Evolutionary conservation across 306 rosid species (phyloP).

Genomic region (Adenanthera pavonina): DNA sequence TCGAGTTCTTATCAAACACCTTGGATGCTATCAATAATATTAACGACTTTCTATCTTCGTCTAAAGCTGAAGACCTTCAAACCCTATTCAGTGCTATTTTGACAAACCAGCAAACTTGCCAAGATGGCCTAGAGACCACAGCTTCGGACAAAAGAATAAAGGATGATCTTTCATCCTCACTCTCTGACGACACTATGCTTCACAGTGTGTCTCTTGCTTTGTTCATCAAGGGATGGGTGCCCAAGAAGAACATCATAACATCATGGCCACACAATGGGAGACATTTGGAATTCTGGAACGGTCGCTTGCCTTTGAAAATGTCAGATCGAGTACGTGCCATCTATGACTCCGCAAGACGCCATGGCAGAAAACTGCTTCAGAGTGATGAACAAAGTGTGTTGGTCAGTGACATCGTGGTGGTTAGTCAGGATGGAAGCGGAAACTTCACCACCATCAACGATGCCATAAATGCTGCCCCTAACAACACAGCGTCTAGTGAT

Average conservation of each 20-base stretch:
- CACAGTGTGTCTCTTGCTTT: conserved; percentile 69
- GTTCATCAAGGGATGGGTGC: conserved; percentile 67
- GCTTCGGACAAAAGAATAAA: conserved; percentile 57
- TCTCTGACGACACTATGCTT: conserved; percentile 66
- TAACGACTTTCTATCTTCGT: conserved; percentile 40
- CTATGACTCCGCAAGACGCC: conserved; percentile 53
- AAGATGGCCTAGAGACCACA: conserved; percentile 63
- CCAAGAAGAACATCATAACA: conserved; percentile 46
- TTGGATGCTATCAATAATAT: conserved; percentile 42
- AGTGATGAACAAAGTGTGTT: conserved; percentile 37
- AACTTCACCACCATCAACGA: conserved; percentile 67
- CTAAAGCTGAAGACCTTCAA: conserved; percentile 64
- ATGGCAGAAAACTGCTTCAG: conserved; percentile 58
- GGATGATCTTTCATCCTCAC: conserved; percentile 42
- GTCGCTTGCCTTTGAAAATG: conserved; percentile 67
- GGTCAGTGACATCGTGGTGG: conserved; percentile 62
- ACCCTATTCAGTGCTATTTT: conserved; percentile 66
- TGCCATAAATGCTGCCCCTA: conserved; percentile 74
- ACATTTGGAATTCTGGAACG: conserved; percentile 52
- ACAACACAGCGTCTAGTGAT: conserved; percentile 44
- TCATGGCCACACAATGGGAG: conserved; percentile 48
- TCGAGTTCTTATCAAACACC: conserved; percentile 54
- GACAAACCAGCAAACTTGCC: conserved; percentile 80
- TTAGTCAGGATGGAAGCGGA: conserved; percentile 70
- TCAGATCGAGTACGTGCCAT: conserved; percentile 43